Percentiles rank a stretch among this genome's conserved stretches.
Conservation (phyloP, 148 eudicot species). For the Vaccinium macrocarpon region DNA sequence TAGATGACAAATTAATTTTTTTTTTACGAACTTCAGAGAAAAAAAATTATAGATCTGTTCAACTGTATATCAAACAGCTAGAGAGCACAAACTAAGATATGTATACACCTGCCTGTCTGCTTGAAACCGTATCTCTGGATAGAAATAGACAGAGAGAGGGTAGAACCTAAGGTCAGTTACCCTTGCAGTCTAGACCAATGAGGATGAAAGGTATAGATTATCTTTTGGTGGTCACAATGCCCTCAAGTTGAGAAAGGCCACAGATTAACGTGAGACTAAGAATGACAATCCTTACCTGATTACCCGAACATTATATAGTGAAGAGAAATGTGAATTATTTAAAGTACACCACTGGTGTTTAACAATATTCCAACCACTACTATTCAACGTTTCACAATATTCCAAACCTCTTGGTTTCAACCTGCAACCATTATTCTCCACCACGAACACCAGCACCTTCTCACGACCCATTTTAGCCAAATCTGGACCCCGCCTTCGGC, state of each 20-base stretch:
- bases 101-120: neutral
- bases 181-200: neutral
- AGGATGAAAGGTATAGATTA: neutral
- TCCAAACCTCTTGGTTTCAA: slow-evolving; percentile 3
- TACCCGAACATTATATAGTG: too few species aligned
- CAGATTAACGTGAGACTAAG: neutral
- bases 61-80: neutral
- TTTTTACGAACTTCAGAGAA: neutral
- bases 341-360: too few species aligned
- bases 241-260: neutral
- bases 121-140: neutral
- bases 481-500: neutral
- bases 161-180: neutral
- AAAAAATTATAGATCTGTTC: neutral
- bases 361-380: neutral
- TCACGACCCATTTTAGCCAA: neutral
- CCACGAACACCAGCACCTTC: slow-evolving; percentile 3
- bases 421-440: neutral
- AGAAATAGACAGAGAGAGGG: neutral
- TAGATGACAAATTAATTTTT: neutral
- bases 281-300: neutral
- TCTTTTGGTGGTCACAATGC: neutral
- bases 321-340: too few species aligned
- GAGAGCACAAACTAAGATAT: neutral
- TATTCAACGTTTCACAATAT: neutral